Conservation (phyloP, 164 flowering plant genomes). For the Warburgia ugandensis region DNA sequence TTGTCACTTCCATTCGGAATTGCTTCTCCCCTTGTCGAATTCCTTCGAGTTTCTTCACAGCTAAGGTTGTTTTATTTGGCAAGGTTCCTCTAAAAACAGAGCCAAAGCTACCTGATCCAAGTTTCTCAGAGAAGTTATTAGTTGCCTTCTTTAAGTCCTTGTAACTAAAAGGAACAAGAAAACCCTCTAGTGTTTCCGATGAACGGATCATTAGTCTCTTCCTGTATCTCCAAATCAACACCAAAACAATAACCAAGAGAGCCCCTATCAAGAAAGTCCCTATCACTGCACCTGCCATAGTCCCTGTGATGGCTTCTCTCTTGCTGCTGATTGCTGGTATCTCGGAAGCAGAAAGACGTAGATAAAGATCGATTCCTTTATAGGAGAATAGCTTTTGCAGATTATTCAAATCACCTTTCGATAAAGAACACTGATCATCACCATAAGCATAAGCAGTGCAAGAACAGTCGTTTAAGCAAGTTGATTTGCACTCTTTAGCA, state of each 20-base stretch:
- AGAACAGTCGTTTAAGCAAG: slow-evolving; percentile 17
- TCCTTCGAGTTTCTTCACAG: slow-evolving; percentile 48
- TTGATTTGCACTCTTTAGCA: slow-evolving; percentile 8
- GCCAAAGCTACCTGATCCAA: slow-evolving; percentile 58
- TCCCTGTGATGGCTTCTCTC: slow-evolving; percentile 9
- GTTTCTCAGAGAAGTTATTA: slow-evolving; percentile 40
- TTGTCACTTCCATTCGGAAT: slow-evolving; percentile 54
- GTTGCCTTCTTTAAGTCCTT: slow-evolving; percentile 37
- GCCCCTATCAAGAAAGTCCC: too few relatives aligned
- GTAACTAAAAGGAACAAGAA: slow-evolving; percentile 30
- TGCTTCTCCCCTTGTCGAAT: slow-evolving; percentile 49
- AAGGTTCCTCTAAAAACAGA: slow-evolving; percentile 43
- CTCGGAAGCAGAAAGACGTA: slow-evolving; percentile 9
- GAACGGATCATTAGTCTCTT: slow-evolving; percentile 6
- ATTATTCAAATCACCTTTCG: slow-evolving; percentile 9
- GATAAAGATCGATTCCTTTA: neutral
- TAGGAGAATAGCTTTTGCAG: neutral
- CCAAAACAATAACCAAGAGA: slow-evolving; percentile 10
- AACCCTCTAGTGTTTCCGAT: slow-evolving; percentile 24
- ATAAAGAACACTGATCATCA: slow-evolving; percentile 7
- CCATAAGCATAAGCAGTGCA: slow-evolving; percentile 18
- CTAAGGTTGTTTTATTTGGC: slow-evolving; percentile 29
- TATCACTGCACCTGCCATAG: slow-evolving; percentile 15
- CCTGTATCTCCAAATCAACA: slow-evolving; percentile 10
- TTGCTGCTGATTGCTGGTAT: neutral